Evolutionary conservation across 306 rosid genomes (phyloP), one percentile per base, ranked within the genome.

Genomic region (Acmispon strigosus): DNA sequence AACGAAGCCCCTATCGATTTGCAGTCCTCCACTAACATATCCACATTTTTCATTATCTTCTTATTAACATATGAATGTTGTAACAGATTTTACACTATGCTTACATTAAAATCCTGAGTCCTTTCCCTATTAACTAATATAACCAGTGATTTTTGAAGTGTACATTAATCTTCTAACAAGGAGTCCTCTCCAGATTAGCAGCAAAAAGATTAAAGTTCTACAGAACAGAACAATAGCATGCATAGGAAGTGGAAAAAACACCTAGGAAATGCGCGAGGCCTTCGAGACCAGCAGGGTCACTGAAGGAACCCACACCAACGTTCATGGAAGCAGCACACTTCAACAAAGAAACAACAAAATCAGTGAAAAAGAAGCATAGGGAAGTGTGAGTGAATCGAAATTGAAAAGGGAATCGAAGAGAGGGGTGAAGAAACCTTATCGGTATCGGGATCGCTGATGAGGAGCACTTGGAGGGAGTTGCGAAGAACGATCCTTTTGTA

Each of bases 221-320:
- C 10, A 6, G 18, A 55, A 55, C 22, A 22, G 34, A 24, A 53
- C 22, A 53, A 10, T 13, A 22, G 8, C 7, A 19, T 3, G 6
- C 58, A 52, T 2, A 14, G 9, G 19, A 70, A 15, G 19, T 16
- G 48, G 10, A 74, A 16, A 6, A 15, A 34, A 44, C 50, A 90
- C 98, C 98, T 34, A 94, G 92, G 55, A 94, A 94, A 86, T 94
- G 98, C 0, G 98, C 98, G 70, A 94, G 96, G 76, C 98, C 98
- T 63, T 88, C 95, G 5, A 94, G 89, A 66, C 92, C 98, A 24
- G 76, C 78, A 52, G 99, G 99, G 69, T 94, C 96, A 71, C 86
- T 78, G 84, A 89, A 94, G 57, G 86, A 82, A 53, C 99, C 99
- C 1, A 94, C 96, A 3, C 88, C 75, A 69, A 94, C 99, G 59